These are phyloP conservation scores for Schwanniomyces yamadae DNA, from an alignment of 805 yeast genomes.

Conservation along the genomic window DNA sequence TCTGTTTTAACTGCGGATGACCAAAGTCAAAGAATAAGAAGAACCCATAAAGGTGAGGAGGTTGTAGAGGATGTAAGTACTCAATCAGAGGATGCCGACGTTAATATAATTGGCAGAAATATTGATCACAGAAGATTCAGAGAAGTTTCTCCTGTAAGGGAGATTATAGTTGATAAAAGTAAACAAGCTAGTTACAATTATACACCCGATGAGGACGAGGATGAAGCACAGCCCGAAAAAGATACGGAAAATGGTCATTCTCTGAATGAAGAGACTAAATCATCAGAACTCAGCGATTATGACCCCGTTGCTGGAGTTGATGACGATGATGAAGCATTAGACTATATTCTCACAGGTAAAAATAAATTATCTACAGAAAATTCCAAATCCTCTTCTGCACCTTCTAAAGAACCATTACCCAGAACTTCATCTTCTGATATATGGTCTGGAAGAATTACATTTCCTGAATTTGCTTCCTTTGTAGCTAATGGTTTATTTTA, in stretches of 20 bases:
- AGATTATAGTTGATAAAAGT: conserved; percentile 9
- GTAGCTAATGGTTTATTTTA: conserved; percentile 36
- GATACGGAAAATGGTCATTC: conserved; percentile 8
- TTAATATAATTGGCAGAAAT: conserved; percentile 26
- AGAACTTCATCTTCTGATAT: conserved; percentile 14
- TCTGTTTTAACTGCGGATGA: conserved; percentile 61
- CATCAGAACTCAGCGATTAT: conserved; percentile 4
- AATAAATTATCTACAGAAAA: conserved; percentile 4
- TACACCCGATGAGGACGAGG: conserved; percentile 24
- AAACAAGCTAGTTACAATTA: conserved; percentile 17
- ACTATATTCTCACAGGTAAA: conserved; percentile 26
- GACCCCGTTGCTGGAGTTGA: conserved; percentile 13
- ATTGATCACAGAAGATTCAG: conserved; percentile 39
- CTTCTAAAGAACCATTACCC: conserved; percentile 14
- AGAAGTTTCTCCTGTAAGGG: conserved; percentile 12
- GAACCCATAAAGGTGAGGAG: conserved; percentile 89
- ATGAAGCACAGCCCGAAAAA: conserved; percentile 18
- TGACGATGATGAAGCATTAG: conserved; percentile 32
- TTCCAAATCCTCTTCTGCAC: conserved; percentile 2
- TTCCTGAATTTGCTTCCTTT: conserved; percentile 51
- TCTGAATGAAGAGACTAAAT: conserved; percentile 9
- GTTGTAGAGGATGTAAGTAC: conserved; percentile 50
- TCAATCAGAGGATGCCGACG: conserved; percentile 26
- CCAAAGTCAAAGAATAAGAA: conserved; percentile 60
- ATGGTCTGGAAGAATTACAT: conserved; percentile 51